Conservation (phyloP, 257 asterid genomes). For the Solanum appendiculatum region DNA sequence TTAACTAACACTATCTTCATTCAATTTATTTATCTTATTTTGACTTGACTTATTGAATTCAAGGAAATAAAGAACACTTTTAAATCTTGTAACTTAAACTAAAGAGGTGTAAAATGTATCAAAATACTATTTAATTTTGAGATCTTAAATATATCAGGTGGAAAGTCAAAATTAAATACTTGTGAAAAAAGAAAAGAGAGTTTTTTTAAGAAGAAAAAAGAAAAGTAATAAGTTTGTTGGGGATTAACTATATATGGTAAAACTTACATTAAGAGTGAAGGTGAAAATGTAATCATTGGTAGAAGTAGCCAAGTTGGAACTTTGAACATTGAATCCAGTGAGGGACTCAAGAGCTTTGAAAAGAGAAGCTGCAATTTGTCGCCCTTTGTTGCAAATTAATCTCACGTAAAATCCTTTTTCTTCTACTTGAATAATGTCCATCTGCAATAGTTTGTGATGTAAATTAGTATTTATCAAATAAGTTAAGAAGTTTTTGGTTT, state of each 20-base stretch:
- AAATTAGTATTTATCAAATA: background rate
- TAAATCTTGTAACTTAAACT: background rate
- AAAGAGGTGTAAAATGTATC: background rate
- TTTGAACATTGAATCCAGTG: conserved; percentile 27
- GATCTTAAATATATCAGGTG: background rate
- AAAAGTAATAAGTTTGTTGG: background rate
- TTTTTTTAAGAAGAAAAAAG: too few relatives aligned
- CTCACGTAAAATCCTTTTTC: conserved; percentile 51
- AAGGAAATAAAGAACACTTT: background rate
- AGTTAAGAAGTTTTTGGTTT: background rate
- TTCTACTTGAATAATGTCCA: conserved; percentile 54
- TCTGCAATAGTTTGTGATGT: conserved; percentile 18
- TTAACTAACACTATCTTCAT: background rate
- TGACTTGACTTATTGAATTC: background rate
- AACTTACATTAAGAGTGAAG: conserved; percentile 53
- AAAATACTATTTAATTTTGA: background rate
- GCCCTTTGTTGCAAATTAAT: conserved; percentile 32
- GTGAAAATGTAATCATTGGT: conserved; percentile 42
- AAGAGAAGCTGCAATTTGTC: conserved; percentile 42
- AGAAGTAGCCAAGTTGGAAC: conserved; percentile 42
- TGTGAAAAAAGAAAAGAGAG: background rate
- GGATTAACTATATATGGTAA: too few relatives aligned
- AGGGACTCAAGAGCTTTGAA: conserved; percentile 59
- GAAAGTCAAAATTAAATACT: background rate
- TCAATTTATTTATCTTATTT: background rate